Evolutionary conservation across 306 rosid genomes (phyloP), one percentile per base, ranked within the genome.

Genomic region (Herpetospermum pedunculosum): DNA sequence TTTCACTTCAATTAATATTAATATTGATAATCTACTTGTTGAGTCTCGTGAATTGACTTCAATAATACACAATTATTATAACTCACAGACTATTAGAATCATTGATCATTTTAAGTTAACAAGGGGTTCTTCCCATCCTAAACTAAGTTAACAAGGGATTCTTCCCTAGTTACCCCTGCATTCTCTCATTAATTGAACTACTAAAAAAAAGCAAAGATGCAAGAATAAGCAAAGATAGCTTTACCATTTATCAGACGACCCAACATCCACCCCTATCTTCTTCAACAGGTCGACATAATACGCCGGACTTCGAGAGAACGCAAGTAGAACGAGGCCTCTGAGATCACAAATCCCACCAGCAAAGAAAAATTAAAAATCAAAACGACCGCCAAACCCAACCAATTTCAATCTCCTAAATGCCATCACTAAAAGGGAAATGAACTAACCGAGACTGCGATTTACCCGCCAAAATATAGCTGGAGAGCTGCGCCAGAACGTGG

Each of bases 381-480:
- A 47, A 64, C 2, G 21, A 72, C 46, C 26, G n/a, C 28, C 25
- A 18, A 57, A 72, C 13, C 12, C 13, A 3, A 14, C 37, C 21
- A 12, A 57, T 29, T 53, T 74, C 70, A 58, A 26, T 26, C n/a
- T 15, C 26, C 19, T 12, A 19, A 40, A 79, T 5, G 18, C 25
- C 1, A 8, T 37, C 6, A 60, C 53, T 29, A 15, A 3, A 8
- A 28, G 23, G 70, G 68, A 79, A 30, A 50, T 16, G 26, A 80
- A 90, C 89, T 12, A 19, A 90, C 98, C 85, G 80, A 38, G 98
- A 87, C 70, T 89, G 96, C 74, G 89, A 89, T 81, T 89, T 93
- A 46, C 70, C 81, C 14, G 88, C 96, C 35, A 81, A 55, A 69
- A 92, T 70, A 54, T 79, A 75, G 79, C 84, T 78, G 16, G 88